phyloP scores from a whole-genome alignment of 2,329 filamentous ascomycete genomes.

The Metarhizium brunneum region DNA sequence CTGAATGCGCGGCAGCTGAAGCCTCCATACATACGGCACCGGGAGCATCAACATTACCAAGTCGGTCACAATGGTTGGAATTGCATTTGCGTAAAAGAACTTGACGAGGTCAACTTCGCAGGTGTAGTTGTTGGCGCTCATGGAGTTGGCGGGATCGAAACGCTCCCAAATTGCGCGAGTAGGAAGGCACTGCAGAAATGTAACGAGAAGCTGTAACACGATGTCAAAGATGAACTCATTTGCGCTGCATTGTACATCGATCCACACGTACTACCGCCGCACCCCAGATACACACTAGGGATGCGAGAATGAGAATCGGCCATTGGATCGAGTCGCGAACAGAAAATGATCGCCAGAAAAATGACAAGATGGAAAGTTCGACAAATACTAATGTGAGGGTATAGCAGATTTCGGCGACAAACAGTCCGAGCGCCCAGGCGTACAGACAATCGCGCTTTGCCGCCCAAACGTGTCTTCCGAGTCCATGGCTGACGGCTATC shows the following conservation, averaged over 20 bases:
- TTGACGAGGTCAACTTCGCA: conserved; percentile 29
- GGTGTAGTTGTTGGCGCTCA: background rate
- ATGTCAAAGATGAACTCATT: background rate
- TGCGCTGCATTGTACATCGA: background rate
- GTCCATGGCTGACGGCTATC: conserved; percentile 13
- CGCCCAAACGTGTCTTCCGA: conserved; percentile 15
- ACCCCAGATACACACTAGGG: conserved; percentile 11
- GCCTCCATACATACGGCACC: conserved; percentile 31
- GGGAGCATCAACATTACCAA: conserved; percentile 34
- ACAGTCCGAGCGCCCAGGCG: conserved; percentile 13
- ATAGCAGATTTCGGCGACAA: conserved; percentile 14
- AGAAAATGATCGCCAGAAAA: conserved; percentile 1
- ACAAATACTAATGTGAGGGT: conserved; percentile 1
- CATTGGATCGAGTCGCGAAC: conserved; percentile 10
- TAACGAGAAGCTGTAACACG: conserved; percentile 9
- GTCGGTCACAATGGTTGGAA: conserved; percentile 35
- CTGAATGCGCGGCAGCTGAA: conserved; percentile 28
- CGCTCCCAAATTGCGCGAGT: conserved; percentile 12
- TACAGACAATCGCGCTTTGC: conserved; percentile 10
- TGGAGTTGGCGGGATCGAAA: conserved; percentile 5
- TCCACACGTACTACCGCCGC: conserved; percentile 12
- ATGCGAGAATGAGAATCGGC: conserved; percentile 10
- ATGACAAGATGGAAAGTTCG: conserved; percentile 1
- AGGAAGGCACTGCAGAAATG: conserved; percentile 11
- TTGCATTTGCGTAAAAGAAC: conserved; percentile 38